Evolutionary conservation across 208 protist genomes (phyloP), one percentile per base, ranked within the genome.

Genomic region (Trypanosoma congolense): DNA sequence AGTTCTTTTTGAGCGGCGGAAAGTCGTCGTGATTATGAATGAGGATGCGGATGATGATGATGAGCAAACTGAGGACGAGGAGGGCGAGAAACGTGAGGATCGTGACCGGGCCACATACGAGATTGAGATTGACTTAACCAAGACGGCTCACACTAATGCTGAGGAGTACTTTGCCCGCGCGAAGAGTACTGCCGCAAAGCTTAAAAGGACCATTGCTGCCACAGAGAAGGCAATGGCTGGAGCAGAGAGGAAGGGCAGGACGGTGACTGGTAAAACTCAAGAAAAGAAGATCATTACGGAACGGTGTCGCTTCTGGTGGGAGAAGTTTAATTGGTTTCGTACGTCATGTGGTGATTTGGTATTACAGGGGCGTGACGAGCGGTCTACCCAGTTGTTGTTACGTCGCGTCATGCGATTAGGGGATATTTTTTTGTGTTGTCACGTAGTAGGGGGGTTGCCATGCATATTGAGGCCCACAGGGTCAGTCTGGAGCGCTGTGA

Each of bases 321-420:
- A 99, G 51, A 99, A 99, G 71, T 98, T 98, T 47, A 53, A 84
- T 36, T 99, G 97, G 97, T 99, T 99, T 65, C 89, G 98, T 59
- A 96, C 92, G 0, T 87, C 80, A 6, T 90, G 97, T 30, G 97
- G 97, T 31, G 97, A 98, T 55, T 60, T 99, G 4, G 96, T 98
- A n/a, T 58, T 99, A 2, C 75, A 76, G 12, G 96, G 97, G 21
- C 81, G 89, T 45, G 97, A 99, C 61, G 67, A 67, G 33, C 89
- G 97, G 65, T 96, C 97, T 59, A 99, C 98, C 46, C 97, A 99
- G 62, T 28, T 98, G 14, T 70, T 99, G 21, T 65, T 97, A 9
- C 83, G 78, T 3, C 69, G 84, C 30, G 75, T 93, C 9, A 75
- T 92, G 72, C 56, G 45, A 9, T 56, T 77, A 18, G 81, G 73